A percentile compares a stretch with the other conserved stretches of the same genome.
These are phyloP conservation scores for Pestalotiopsis sp. DNA, from an alignment of 2,329 filamentous ascomycete genomes.

Conservation along the genomic window DNA sequence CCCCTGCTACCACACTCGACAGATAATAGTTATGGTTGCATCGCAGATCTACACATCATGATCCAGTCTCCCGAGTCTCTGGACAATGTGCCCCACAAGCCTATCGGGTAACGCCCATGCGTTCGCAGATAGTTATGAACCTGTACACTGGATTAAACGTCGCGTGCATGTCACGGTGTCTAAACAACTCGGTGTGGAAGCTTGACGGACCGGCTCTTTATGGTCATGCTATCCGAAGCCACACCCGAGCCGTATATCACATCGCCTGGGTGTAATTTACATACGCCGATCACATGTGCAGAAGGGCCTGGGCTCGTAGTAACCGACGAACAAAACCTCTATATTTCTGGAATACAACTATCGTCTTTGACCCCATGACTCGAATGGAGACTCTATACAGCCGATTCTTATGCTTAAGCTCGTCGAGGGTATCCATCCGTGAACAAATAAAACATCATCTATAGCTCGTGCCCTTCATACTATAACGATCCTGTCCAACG, in stretches of 20 bases:
- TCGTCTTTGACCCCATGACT: background rate
- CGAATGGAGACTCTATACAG: background rate
- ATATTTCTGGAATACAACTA: background rate
- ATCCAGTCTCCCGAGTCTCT: background rate
- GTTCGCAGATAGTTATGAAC: no score
- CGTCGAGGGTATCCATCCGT: background rate
- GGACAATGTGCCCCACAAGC: no score
- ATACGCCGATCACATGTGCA: background rate
- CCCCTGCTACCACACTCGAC: no score
- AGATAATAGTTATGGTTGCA: background rate
- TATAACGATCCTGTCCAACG: background rate
- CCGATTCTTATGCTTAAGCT: background rate
- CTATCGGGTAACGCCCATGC: no score
- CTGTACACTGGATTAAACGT: no score
- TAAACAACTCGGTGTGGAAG: no score
- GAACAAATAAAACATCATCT: background rate
- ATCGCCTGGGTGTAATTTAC: background rate
- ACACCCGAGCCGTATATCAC: background rate
- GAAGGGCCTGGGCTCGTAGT: slow-evolving; percentile 17
- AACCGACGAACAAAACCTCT: background rate
- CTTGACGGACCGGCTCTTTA: background rate
- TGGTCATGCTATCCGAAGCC: background rate
- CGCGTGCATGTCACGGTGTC: no score
- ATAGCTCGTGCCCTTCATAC: background rate
- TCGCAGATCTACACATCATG: background rate